Base-by-base conservation (phyloP, 371 early-diverging fungal genomes). In the Basidiobolus meristosporus region DNA sequence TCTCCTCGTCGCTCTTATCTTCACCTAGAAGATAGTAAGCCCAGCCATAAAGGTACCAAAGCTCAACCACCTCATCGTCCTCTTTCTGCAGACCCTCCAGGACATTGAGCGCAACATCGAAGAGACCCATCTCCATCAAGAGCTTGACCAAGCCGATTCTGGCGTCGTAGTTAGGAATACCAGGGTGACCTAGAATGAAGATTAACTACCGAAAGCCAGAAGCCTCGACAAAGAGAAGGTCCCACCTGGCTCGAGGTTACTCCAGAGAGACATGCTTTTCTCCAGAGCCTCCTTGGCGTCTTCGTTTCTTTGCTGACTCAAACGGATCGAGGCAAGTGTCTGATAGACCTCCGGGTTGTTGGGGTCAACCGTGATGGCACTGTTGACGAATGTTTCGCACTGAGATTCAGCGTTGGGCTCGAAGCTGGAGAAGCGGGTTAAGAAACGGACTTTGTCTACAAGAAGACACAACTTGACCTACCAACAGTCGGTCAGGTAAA, bases 401-500 rank as follows among this genome's bases (percentile, higher is more conserved):
- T 65, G 67, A 33, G 63, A 55, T 56, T 90, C 92, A 5, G 97
- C 96, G 36, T 87, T 78, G 11, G 75, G 71, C 42, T 89, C 88
- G 53, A 88, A 90, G 56, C 84, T 82, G 45, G 7, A 31, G 22
- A 18, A 2, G 12, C 11, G 10, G 15, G 31, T 45, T 10, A 46
- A 32, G 22, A n/a, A 34, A 26, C 29, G 1, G 20, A 34, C 37
- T 29, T n/a, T 12, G 28, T 30, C 18, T 30, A 46, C 11, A 36
- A 17, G 35, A 9, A 30, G 14, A 40, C 31, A 23, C n/a, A 18
- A n/a, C n/a, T n/a, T n/a, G 17, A 19, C 57, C 56, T 64, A 83
- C 89, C 93, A 92, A 55, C 83, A 84, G 51, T 96, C 97, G 0
- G 97, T 91, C 56, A 96, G 67, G 57, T 87, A 96, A 18, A 93